A percentile compares a stretch with the other conserved stretches of the same genome.
Conservation (phyloP, 78 protist genomes). For the Dictyostelium citrinum region DNA sequence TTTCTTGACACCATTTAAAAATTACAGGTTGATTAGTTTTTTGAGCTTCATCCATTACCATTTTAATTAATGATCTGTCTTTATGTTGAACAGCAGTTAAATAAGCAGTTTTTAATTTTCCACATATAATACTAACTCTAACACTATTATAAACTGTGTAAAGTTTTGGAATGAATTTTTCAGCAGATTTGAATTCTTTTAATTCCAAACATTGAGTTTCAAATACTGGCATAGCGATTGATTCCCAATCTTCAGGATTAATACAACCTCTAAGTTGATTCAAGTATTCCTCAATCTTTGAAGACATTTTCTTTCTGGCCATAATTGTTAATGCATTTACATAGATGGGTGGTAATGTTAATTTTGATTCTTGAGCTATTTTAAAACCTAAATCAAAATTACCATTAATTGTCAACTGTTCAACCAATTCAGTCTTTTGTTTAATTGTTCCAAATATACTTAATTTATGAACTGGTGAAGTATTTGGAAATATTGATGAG, state of each 20-base stretch:
- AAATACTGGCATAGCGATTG: constrained; percentile 37
- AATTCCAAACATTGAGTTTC: constrained; percentile 31
- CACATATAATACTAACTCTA: constrained; percentile 35
- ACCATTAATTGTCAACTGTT: constrained; percentile 14
- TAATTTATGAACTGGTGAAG: constrained; percentile 10
- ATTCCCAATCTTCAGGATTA: constrained; percentile 57
- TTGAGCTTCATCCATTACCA: constrained; percentile 76
- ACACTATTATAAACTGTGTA: constrained; percentile 25
- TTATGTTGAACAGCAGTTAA: constrained; percentile 60
- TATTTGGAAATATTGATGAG: neutral
- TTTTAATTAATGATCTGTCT: constrained; percentile 10
- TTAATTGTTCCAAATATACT: constrained; percentile 26
- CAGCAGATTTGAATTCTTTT: constrained; percentile 41
- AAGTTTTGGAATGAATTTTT: constrained; percentile 38
- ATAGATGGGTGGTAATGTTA: constrained; percentile 35
- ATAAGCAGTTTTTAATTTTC: constrained; percentile 76
- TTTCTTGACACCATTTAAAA: constrained; percentile 50
- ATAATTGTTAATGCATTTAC: constrained; percentile 31
- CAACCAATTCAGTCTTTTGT: constrained; percentile 56
- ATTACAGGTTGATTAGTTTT: constrained; percentile 36
- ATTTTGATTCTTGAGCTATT: constrained; percentile 51
- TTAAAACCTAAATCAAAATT: constrained; percentile 78
- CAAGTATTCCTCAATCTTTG: constrained; percentile 41
- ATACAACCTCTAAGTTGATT: constrained; percentile 45
- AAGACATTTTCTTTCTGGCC: constrained; percentile 27